Conservation (phyloP, 2,329 filamentous ascomycete genomes). For the Lachnellula willkommii region DNA sequence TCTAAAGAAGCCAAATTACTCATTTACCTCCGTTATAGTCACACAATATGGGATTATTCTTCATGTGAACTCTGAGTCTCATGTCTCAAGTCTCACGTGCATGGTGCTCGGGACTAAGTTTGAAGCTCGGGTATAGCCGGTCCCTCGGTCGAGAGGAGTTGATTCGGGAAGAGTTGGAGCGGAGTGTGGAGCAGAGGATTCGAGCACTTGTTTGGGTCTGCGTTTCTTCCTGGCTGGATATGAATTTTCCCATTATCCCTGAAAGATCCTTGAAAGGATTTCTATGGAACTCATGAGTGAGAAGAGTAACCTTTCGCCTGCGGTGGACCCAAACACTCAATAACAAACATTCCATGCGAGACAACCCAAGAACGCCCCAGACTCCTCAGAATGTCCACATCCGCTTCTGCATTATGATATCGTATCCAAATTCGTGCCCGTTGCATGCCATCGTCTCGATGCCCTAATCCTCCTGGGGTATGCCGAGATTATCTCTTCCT, state of each 20-base stretch:
- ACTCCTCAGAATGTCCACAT: not conserved
- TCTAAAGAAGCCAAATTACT: too few relatives aligned
- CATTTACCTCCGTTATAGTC: too few relatives aligned
- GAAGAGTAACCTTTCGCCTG: not conserved
- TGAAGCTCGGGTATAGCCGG: not conserved
- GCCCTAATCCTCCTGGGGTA: too few relatives aligned
- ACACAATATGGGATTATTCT: too few relatives aligned
- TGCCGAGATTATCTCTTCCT: slow-evolving; percentile 58
- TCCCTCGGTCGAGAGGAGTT: not conserved
- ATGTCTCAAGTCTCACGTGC: too few relatives aligned
- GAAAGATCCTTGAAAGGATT: too few relatives aligned
- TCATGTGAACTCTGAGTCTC: too few relatives aligned
- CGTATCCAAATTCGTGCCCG: not conserved
- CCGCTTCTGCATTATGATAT: not conserved
- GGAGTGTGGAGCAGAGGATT: not conserved
- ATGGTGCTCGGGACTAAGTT: not conserved
- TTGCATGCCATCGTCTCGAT: not conserved
- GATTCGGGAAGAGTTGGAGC: not conserved
- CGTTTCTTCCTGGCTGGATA: too few relatives aligned
- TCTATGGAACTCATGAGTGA: not conserved
- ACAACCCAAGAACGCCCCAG: slow-evolving; percentile 4
- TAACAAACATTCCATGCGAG: not conserved
- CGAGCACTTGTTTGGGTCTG: too few relatives aligned
- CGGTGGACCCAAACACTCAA: not conserved
- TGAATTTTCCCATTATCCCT: too few relatives aligned